Evolutionary conservation across 2,329 filamentous ascomycete genomes (phyloP), one percentile per base, ranked within the genome.

Genomic region (Botrytis elliptica): DNA sequence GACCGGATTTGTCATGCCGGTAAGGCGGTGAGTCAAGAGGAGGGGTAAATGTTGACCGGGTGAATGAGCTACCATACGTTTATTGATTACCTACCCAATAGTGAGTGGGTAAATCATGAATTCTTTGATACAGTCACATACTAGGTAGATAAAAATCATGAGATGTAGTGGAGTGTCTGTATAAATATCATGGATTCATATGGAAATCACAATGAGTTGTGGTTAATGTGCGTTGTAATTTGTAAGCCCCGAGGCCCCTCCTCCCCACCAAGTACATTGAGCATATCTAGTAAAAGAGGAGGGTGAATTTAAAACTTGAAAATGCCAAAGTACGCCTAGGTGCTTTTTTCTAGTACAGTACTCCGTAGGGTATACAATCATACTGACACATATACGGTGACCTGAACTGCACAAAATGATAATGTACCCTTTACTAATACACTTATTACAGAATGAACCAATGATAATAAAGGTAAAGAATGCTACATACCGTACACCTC

Each of bases 11-110:
- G 65, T 55, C 65, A 67, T 67, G 33, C 33, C 14, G 64, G 16
- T n/a, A 44, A 38, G 64, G 44, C 44, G 65, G 46, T 67, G 65
- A 67, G 65, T 67, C 65, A 40, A 10, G 38, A 40, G 33, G 65
- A 55, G 65, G 65, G 46, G 46, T 52, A 52, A 52, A 38, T 49
- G 29, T n/a, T 55, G 14, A 14, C 18, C 40, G 10, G n/a, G 29
- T 42, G 25, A 64, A 44, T 12, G 33, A 33, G 33, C 33, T 33
- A 33, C 33, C 33, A 33, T 33, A 3, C 33, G 3, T 33, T 33
- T 36, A 22, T 5, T 22, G 29, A 60, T 36, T 22, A 22, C 29
- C 33, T 22, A 22, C 29, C 33, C 20, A 36, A 29, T 57, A 29
- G 52, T 57, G 14, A 18, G 14, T 29, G 29, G n/a, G 18, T 29